These are phyloP conservation scores for Calocera cornea DNA, from an alignment of 768 basidiomycete species.

Conservation along the genomic window DNA sequence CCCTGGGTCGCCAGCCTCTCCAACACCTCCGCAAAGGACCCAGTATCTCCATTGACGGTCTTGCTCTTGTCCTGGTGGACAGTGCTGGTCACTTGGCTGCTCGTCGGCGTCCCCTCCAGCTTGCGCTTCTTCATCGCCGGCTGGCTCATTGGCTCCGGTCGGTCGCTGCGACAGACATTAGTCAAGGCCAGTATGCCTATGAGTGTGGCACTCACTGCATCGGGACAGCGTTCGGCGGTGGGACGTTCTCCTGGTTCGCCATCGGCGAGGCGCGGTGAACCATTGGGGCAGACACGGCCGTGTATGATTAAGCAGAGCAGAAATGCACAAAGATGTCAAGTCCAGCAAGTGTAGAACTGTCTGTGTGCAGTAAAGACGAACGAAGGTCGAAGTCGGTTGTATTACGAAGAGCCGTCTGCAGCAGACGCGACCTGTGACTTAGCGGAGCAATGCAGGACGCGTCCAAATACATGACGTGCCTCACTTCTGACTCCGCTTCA, in stretches of 20 bases:
- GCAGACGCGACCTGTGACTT: not conserved
- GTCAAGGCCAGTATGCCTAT: not conserved
- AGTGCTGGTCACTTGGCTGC: not conserved
- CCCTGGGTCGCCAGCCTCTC: conserved; percentile 46
- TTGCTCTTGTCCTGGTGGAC: not conserved
- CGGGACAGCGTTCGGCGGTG: not conserved
- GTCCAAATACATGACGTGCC: conserved; percentile 4
- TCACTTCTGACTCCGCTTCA: conserved; percentile 4
- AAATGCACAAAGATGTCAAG: not conserved
- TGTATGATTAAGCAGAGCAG: conserved; percentile 16
- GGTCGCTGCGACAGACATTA: not conserved
- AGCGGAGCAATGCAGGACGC: not conserved
- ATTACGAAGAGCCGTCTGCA: not conserved
- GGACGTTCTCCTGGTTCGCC: conserved; percentile 6
- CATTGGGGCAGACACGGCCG: not conserved
- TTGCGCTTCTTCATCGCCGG: conserved; percentile 46
- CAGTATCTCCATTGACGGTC: not conserved
- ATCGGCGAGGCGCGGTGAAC: not conserved
- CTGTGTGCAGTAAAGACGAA: not conserved
- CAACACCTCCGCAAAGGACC: conserved; percentile 49
- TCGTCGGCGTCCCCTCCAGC: conserved; percentile 13
- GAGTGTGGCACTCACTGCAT: not conserved
- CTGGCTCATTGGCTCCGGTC: conserved; percentile 13
- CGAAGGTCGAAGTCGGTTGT: not conserved
- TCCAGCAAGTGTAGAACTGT: not conserved